Evolutionary conservation across 2,329 filamentous ascomycete genomes (phyloP), one percentile per base, ranked within the genome.

Genomic region (Fusarium tupiense): DNA sequence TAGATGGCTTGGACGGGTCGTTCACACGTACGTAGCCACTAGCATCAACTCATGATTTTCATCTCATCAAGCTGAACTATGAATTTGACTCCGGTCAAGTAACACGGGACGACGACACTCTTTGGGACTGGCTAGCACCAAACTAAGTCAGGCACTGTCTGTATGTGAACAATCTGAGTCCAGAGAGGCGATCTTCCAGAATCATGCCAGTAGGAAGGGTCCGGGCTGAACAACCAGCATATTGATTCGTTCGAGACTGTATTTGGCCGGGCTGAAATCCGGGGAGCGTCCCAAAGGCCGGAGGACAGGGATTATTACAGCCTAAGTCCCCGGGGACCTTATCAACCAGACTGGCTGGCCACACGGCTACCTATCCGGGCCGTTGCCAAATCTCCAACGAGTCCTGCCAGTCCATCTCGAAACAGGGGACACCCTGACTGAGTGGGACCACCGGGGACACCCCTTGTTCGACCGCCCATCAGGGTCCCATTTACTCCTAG

Each of bases 281-380:
- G 81, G 81, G 80, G 79, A 81, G 78, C 74, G 56, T 69, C 69
- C 73, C 69, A 74, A 76, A 69, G 72, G 68, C 65, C 79, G 74
- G 76, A 77, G 61, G 69, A 77, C 76, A 76, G 64, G 77, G 80
- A 50, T 73, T 29, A 40, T 73, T 72, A 63, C 62, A 73, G 76
- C 75, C 78, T 78, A 77, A 75, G 78, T 76, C 74, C 49, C 74
- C 74, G 75, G 73, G 61, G 61, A 62, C 74, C 74, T 78, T 74
- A 80, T 77, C 73, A 74, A 69, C 67, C 70, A 77, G 71, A 77
- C 74, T 77, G 74, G 68, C 71, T 79, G 79, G 71, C 79, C 76
- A 80, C 73, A 82, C 80, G 80, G 80, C 80, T 82, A 77, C 67
- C 71, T 78, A 80, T 80, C 80, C 80, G 80, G 80, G 75, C 80